phyloP scores from a whole-genome alignment of 306 rosid species.

The Carpinus fangiana region DNA sequence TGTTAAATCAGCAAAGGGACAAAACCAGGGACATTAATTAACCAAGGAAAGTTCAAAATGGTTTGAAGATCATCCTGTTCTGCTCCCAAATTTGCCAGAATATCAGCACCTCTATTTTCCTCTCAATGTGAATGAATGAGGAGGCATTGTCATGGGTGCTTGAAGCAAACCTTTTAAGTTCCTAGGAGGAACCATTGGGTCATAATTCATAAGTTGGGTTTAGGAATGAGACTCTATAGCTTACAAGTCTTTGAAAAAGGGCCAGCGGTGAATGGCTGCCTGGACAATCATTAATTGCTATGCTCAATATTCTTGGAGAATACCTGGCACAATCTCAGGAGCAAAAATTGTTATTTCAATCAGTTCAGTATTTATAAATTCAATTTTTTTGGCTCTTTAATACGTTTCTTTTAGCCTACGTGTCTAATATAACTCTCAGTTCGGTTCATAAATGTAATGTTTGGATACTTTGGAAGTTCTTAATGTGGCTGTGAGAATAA shows the following conservation, averaged over 20 bases:
- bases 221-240: not conserved
- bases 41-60: not conserved
- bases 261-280: not conserved
- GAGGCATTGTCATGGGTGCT: not conserved
- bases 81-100: not conserved
- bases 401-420: not conserved
- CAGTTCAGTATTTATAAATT: not conserved
- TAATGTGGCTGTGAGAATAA: constrained; percentile 2
- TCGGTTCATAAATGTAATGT: not conserved
- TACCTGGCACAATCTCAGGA: not conserved
- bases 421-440: not conserved
- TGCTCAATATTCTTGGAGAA: not conserved
- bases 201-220: not conserved
- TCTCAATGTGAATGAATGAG: not conserved
- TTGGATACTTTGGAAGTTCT: not conserved
- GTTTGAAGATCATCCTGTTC: not conserved
- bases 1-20: not conserved
- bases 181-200: not conserved
- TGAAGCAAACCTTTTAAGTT: not conserved
- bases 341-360: not conserved
- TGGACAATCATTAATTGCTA: not conserved
- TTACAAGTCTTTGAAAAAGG: not conserved
- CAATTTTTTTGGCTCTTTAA: not conserved
- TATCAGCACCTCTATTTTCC: not conserved
- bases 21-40: not conserved